These are phyloP conservation scores for Vicia villosa DNA, from an alignment of 306 rosid genomes.

Conservation along the genomic window DNA sequence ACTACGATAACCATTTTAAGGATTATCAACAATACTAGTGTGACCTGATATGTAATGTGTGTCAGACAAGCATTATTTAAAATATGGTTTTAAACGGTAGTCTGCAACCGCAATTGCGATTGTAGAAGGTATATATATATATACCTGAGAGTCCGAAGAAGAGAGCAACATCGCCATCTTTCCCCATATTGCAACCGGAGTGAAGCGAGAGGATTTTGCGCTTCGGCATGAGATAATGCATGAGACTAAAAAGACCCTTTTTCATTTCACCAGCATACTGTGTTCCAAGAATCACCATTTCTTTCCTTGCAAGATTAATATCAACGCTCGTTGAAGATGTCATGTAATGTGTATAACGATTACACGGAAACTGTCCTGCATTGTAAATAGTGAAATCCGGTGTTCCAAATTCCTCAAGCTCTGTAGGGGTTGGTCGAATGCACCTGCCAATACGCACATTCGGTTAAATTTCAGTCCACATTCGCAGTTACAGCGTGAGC, in stretches of 20 bases:
- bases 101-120: no score
- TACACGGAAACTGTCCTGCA: conserved; percentile 91
- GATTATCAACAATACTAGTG: background rate
- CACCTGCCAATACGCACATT: conserved; percentile 60
- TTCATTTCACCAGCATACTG: conserved; percentile 98
- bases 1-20: background rate
- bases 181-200: conserved; percentile 92
- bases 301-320: conserved; percentile 76
- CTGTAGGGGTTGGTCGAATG: conserved; percentile 76
- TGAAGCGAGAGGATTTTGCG: conserved; percentile 81
- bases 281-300: conserved; percentile 95
- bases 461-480: conserved; percentile 4
- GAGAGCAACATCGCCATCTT: conserved; percentile 89
- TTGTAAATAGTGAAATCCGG: conserved; percentile 93
- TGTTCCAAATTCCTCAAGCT: conserved; percentile 80
- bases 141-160: conserved; percentile 93
- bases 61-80: background rate
- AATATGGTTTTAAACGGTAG: no score
- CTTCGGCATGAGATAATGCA: conserved; percentile 94
- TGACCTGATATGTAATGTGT: no score
- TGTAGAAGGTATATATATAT: no score
- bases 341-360: conserved; percentile 93
- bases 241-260: conserved; percentile 83
- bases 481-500: no score
- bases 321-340: conserved; percentile 91